Conservation (phyloP, 164 flowering plant genomes). For the Magnolia changhungtana region DNA sequence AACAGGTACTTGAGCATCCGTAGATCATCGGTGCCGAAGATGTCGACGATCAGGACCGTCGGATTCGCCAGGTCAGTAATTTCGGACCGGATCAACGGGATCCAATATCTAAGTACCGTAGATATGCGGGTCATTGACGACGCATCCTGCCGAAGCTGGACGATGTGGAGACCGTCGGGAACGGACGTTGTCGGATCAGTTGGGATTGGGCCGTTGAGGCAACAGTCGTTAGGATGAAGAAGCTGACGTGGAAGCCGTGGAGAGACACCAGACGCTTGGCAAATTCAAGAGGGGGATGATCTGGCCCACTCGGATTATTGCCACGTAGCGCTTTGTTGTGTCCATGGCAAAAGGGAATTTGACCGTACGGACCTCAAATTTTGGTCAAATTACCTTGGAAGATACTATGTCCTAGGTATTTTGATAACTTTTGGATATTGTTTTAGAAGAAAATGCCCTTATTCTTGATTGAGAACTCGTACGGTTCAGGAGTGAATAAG, state of each 20-base stretch:
- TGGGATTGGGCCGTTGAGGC: conserved; percentile 29
- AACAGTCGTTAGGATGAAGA: conserved; percentile 29
- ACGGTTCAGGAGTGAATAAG: too few species aligned
- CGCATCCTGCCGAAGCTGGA: conserved; percentile 19
- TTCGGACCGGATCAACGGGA: conserved; percentile 17
- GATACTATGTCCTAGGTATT: too few species aligned
- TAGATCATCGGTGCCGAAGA: conserved; percentile 7
- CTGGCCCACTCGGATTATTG: conserved; percentile 39
- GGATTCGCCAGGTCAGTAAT: conserved; percentile 13
- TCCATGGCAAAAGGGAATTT: background rate
- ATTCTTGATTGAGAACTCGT: too few species aligned
- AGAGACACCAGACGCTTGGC: conserved; percentile 32
- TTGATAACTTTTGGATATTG: too few species aligned
- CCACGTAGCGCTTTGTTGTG: background rate
- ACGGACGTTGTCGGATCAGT: conserved; percentile 19
- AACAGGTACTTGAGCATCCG: conserved; percentile 28
- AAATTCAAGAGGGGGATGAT: conserved; percentile 36
- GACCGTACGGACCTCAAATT: too few species aligned
- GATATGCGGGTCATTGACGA: conserved; percentile 10
- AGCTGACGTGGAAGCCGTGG: conserved; percentile 30
- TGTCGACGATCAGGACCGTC: conserved; percentile 29
- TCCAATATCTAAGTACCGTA: conserved; percentile 15
- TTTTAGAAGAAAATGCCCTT: too few species aligned
- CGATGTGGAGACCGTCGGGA: conserved; percentile 13
- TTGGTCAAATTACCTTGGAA: too few species aligned